Evolutionary conservation across 805 yeast species (phyloP).

Genomic region (Starmera dryadoides): DNA sequence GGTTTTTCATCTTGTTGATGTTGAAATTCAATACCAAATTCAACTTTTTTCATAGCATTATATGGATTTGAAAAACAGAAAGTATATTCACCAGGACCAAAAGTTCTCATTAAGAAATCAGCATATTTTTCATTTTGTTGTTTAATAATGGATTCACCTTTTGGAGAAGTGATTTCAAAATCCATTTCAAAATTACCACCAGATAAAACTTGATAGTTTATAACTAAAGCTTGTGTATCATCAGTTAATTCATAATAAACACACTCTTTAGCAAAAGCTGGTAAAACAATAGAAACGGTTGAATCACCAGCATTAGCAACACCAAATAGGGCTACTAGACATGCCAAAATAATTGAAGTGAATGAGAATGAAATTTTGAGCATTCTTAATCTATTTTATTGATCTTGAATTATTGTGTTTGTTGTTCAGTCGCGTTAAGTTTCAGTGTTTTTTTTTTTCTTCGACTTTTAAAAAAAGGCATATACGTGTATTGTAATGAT

Average conservation of each 20-base stretch:
- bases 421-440: too few species aligned
- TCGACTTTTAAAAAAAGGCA: too few species aligned
- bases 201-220: slow-evolving; percentile 38
- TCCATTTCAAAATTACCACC: slow-evolving; percentile 68
- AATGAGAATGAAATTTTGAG: background rate
- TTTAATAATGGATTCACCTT: slow-evolving; percentile 36
- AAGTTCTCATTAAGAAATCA: slow-evolving; percentile 52
- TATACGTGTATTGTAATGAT: too few species aligned
- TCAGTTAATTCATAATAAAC: slow-evolving; percentile 27
- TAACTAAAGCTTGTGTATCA: slow-evolving; percentile 32
- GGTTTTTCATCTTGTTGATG: slow-evolving; percentile 25
- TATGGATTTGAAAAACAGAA: slow-evolving; percentile 61
- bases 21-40: slow-evolving; percentile 50
- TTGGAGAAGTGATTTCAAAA: slow-evolving; percentile 51
- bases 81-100: slow-evolving; percentile 53
- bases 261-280: slow-evolving; percentile 38
- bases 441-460: too few species aligned
- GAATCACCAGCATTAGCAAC: slow-evolving; percentile 6
- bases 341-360: background rate
- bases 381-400: too few species aligned
- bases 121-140: slow-evolving; percentile 59
- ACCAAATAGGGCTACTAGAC: background rate
- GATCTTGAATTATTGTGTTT: too few species aligned
- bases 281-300: slow-evolving; percentile 27
- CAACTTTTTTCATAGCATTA: slow-evolving; percentile 59